Conservation (phyloP, 495 filamentous ascomycete species). For the Tuber umbilicatum region DNA sequence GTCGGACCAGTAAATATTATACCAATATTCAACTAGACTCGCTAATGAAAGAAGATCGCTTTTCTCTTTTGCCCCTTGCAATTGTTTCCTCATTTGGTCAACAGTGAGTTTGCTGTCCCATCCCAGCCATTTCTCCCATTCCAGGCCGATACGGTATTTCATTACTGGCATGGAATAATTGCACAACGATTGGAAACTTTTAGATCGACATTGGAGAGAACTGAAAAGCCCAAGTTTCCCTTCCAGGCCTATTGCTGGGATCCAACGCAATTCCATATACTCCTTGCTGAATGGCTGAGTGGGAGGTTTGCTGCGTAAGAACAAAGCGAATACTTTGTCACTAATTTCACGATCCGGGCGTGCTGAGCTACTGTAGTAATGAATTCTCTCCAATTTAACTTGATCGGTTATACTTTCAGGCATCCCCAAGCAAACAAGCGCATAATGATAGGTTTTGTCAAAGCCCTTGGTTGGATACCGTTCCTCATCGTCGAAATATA, state of each 20-base stretch:
- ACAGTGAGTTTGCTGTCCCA: slow-evolving; percentile 15
- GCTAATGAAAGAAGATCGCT: neutral
- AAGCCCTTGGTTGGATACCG: slow-evolving; percentile 15
- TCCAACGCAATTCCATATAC: slow-evolving; percentile 19
- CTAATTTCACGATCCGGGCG: slow-evolving; percentile 6
- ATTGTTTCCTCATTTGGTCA: slow-evolving; percentile 4
- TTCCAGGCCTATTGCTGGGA: slow-evolving; percentile 17
- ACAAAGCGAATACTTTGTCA: slow-evolving; percentile 8
- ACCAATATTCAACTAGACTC: slow-evolving; percentile 4
- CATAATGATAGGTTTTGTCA: neutral
- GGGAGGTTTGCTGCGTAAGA: neutral
- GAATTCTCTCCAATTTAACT: slow-evolving; percentile 26
- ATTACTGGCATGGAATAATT: slow-evolving; percentile 35
- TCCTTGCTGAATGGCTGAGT: slow-evolving; percentile 7
- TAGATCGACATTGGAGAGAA: slow-evolving; percentile 27
- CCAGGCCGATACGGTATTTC: neutral
- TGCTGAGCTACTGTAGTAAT: slow-evolving; percentile 14
- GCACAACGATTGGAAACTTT: neutral
- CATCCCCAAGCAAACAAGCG: slow-evolving; percentile 21
- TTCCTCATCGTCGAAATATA: slow-evolving; percentile 33
- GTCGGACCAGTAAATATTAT: neutral
- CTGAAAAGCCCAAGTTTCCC: slow-evolving; percentile 19
- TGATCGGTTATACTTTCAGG: neutral
- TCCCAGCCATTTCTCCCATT: slow-evolving; percentile 23
- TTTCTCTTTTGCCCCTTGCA: slow-evolving; percentile 12